Base-by-base conservation (phyloP, 2,329 filamentous ascomycete species). In the Claviceps arundinis region DNA sequence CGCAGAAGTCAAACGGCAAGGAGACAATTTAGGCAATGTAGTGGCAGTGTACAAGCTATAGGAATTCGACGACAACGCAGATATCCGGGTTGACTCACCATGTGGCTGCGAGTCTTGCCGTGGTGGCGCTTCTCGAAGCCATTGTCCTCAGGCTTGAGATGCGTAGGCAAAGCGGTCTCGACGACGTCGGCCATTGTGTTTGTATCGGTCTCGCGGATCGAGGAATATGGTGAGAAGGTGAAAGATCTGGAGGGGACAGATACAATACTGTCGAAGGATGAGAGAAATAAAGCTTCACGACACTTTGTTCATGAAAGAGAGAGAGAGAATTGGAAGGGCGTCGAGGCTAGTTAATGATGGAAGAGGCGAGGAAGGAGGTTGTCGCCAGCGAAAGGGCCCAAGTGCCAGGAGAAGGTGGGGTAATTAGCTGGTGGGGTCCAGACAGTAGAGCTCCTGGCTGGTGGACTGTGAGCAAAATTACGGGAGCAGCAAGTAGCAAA, bases 71-170 rank as follows among this genome's bases (percentile, higher is more conserved):
- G 8, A 8, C 24, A 17, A n/a, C 4, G 14, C 3, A 26, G 16
- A n/a, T 14, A 11, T 37, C 14, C 17, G 8, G 14, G 50, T 44
- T 43, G 54, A 82, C 85, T 81, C 72, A 86, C 86, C 81, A 90
- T 87, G 71, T 90, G 86, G 56, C 85, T 89, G 69, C 86, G 84
- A 60, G 85, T 86, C 80, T 90, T 90, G 73, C 86, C 86, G 70
- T 90, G 85, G 67, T 88, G 87, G 67, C 83, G 82, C 57, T 76
- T 75, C 61, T 77, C 72, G 58, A 81, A 76, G 58, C 72, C 73
- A 57, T 64, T 64, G 56, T 73, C 72, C 38, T 68, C 70, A 56
- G 82, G 77, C 78, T 89, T 91, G 63, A 96, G 78, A 76, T 94
- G 91, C 44, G 86, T 77, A 58, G 90, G 89, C 62, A 96, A 74